phyloP scores from a whole-genome alignment of 2,329 filamentous ascomycete genomes.

The Pseudogymnoascus sp. region DNA sequence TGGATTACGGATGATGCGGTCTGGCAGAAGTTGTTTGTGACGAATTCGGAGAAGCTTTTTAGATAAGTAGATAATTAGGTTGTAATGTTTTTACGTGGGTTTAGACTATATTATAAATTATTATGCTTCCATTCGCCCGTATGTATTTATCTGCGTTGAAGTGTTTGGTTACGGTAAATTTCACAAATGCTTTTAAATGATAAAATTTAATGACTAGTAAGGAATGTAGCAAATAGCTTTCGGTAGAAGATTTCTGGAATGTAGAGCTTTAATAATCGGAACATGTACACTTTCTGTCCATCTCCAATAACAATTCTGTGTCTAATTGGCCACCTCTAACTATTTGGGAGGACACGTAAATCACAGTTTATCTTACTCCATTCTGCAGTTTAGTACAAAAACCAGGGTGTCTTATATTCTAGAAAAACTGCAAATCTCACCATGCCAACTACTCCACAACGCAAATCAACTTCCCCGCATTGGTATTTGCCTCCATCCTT shows the following conservation, averaged over 20 bases:
- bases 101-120: too few relatives aligned
- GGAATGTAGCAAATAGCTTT: neutral
- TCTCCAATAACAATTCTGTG: neutral
- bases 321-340: neutral
- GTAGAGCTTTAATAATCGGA: neutral
- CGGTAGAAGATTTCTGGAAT: neutral
- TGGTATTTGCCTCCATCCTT: constrained; percentile 65
- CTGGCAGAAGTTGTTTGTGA: constrained; percentile 21
- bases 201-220: neutral
- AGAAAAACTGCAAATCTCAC: constrained; percentile 13
- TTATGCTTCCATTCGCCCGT: too few relatives aligned
- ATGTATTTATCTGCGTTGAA: too few relatives aligned
- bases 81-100: neutral
- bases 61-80: constrained; percentile 12
- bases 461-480: constrained; percentile 66
- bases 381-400: neutral
- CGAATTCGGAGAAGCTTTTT: constrained; percentile 20
- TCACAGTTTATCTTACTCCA: neutral
- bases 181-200: neutral
- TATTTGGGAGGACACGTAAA: neutral
- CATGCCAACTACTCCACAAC: constrained; percentile 35
- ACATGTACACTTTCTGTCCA: neutral
- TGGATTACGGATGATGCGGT: constrained; percentile 21
- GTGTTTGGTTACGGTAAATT: too few relatives aligned
- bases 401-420: neutral